These are phyloP conservation scores for Zygnema cylindricum DNA, from an alignment of 139 green algal species.

Conservation along the genomic window DNA sequence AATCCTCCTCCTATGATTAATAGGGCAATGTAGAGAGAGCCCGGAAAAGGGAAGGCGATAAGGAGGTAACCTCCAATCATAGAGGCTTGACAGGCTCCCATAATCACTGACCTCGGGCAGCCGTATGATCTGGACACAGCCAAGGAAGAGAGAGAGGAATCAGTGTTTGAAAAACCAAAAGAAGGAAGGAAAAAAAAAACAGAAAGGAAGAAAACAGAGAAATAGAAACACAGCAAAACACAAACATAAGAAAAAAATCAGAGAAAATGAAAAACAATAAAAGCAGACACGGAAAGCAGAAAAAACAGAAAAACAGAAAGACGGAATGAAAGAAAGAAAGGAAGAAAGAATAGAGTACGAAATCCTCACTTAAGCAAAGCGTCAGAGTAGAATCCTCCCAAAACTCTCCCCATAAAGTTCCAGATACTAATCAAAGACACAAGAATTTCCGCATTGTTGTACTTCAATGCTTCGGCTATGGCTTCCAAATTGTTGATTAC, in stretches of 20 bases:
- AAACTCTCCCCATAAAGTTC: slow-evolving; percentile 55
- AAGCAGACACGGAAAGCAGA: neutral
- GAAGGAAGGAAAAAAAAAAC: neutral
- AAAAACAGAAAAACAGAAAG: neutral
- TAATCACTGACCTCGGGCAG: slow-evolving; percentile 4
- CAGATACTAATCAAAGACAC: slow-evolving; percentile 58
- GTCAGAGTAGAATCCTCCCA: slow-evolving; percentile 10
- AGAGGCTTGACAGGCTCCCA: neutral
- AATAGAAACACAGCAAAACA: neutral
- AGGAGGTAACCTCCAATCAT: slow-evolving; percentile 42
- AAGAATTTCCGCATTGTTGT: slow-evolving; percentile 27
- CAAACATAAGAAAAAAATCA: neutral
- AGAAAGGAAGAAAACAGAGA: neutral
- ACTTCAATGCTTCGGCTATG: slow-evolving; percentile 46
- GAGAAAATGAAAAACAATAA: neutral
- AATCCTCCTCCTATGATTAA: slow-evolving; percentile 74
- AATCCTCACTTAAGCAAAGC: neutral
- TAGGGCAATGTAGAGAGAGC: slow-evolving; percentile 65
- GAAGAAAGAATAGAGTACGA: neutral
- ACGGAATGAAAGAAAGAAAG: neutral
- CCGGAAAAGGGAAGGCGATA: slow-evolving; percentile 23
- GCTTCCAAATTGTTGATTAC: slow-evolving; percentile 82
- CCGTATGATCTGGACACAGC: neutral
- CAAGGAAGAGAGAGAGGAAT: too few relatives aligned
- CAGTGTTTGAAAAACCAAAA: neutral